A percentile compares a stretch with the other conserved stretches of the same genome.
These are phyloP conservation scores for Coemansia sp. DNA, from an alignment of 192 early-diverging fungal genomes.

Conservation along the genomic window DNA sequence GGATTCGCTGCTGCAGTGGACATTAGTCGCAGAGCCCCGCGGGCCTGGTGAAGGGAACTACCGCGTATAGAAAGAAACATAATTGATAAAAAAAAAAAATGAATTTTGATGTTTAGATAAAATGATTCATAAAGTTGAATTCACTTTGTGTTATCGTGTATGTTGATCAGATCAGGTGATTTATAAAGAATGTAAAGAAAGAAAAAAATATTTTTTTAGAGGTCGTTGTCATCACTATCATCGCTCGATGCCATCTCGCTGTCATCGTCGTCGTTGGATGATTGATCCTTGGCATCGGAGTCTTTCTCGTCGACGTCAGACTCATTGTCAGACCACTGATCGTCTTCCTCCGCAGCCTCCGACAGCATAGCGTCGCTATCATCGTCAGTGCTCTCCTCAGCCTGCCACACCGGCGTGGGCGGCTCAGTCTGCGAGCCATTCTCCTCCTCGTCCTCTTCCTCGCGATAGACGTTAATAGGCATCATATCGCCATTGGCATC, in stretches of 20 bases:
- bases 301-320: background rate
- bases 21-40: background rate
- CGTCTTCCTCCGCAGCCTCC: constrained; percentile 15
- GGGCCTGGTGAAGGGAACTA: background rate
- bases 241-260: background rate
- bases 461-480: constrained; percentile 36
- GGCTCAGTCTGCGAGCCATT: constrained; percentile 9
- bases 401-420: constrained; percentile 45
- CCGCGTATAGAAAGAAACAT: background rate
- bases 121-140: background rate
- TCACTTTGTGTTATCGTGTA: background rate
- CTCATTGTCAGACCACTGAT: constrained; percentile 35
- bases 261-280: constrained; percentile 1
- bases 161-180: background rate
- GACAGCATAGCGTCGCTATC: background rate
- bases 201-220: constrained; percentile 1
- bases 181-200: background rate
- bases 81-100: background rate
- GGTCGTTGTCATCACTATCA: background rate
- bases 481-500: constrained; percentile 7
- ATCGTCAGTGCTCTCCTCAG: constrained; percentile 33
- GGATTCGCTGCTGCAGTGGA: constrained; percentile 1
- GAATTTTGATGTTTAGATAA: background rate
- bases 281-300: constrained; percentile 1
- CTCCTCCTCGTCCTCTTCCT: constrained; percentile 27